Evolutionary conservation across 2,329 filamentous ascomycete genomes (phyloP).

Genomic region (Dothiorella sarmentorum): DNA sequence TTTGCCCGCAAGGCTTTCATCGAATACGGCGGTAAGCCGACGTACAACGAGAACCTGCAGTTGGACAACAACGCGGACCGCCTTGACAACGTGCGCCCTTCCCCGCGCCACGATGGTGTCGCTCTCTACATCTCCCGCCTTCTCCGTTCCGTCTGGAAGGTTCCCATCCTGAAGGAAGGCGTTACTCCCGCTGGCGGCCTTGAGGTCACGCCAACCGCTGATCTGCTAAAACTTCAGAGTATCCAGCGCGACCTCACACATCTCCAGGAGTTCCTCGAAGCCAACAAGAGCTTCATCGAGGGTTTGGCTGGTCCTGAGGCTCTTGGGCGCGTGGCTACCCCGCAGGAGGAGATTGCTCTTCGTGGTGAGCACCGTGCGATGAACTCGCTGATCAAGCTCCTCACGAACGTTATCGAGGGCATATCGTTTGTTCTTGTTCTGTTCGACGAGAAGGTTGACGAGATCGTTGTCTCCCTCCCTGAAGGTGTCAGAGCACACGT

Average conservation of each 20-base stretch:
- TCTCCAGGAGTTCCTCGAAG: conserved; percentile 74
- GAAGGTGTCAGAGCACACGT: conserved; percentile 67
- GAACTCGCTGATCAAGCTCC: conserved; percentile 77
- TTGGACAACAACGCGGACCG: conserved; percentile 59
- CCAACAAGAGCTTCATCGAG: conserved; percentile 89
- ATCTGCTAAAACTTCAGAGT: conserved; percentile 63
- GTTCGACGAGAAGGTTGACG: conserved; percentile 87
- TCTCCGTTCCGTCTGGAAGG: conserved; percentile 85
- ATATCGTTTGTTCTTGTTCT: conserved; percentile 94
- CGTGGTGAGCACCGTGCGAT: conserved; percentile 94
- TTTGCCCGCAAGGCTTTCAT: conserved; percentile 84
- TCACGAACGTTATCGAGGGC: conserved; percentile 89
- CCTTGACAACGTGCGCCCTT: conserved; percentile 80
- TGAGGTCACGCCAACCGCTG: conserved; percentile 64
- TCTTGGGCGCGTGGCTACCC: conserved; percentile 69
- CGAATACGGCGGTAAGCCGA: conserved; percentile 85
- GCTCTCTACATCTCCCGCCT: conserved; percentile 83
- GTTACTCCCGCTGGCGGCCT: conserved; percentile 58
- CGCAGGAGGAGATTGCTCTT: conserved; percentile 86
- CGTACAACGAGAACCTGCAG: conserved; percentile 72
- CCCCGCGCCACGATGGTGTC: conserved; percentile 83
- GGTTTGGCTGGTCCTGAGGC: conserved; percentile 89
- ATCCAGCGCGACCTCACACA: conserved; percentile 79
- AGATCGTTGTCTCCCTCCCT: conserved; percentile 76
- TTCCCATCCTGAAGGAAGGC: conserved; percentile 62